Conservation (phyloP, 2,329 filamentous ascomycete genomes). For the Pseudogymnoascus sp. region DNA sequence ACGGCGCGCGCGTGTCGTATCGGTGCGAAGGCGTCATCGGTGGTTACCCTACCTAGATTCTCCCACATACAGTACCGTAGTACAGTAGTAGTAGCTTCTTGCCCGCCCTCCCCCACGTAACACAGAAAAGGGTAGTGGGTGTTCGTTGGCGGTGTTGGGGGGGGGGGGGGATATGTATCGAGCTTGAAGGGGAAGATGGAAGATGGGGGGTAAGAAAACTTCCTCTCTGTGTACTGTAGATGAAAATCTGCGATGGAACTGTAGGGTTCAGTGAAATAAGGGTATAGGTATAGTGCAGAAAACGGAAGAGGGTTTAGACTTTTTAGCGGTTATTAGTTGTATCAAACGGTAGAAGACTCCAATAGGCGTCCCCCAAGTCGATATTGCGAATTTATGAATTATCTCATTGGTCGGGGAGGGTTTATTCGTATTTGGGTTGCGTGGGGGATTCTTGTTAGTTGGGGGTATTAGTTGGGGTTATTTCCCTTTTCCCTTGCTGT, state of each 20-base stretch:
- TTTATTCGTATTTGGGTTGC: no score
- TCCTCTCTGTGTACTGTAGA: no score
- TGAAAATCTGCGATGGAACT: neutral
- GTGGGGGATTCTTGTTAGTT: neutral
- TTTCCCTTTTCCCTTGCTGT: neutral
- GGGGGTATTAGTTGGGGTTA: neutral
- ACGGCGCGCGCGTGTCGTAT: no score
- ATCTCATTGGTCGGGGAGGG: neutral
- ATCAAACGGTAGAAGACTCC: no score
- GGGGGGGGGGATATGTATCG: neutral
- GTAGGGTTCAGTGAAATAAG: no score
- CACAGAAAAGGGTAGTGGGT: neutral
- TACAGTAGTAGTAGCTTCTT: no score
- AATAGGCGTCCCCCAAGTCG: no score
- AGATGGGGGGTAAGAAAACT: neutral
- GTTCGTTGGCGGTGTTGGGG: neutral
- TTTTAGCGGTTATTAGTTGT: neutral
- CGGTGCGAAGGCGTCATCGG: no score
- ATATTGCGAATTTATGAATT: neutral
- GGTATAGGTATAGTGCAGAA: no score
- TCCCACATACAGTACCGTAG: no score
- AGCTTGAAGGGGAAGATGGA: neutral
- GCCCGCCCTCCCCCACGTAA: neutral
- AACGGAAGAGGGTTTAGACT: neutral
- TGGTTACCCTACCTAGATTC: no score